Percentiles rank a stretch among this genome's conserved stretches.
phyloP scores from a whole-genome alignment of 1,284 basidiomycete genomes.

The Ustilago shanxiensis region DNA sequence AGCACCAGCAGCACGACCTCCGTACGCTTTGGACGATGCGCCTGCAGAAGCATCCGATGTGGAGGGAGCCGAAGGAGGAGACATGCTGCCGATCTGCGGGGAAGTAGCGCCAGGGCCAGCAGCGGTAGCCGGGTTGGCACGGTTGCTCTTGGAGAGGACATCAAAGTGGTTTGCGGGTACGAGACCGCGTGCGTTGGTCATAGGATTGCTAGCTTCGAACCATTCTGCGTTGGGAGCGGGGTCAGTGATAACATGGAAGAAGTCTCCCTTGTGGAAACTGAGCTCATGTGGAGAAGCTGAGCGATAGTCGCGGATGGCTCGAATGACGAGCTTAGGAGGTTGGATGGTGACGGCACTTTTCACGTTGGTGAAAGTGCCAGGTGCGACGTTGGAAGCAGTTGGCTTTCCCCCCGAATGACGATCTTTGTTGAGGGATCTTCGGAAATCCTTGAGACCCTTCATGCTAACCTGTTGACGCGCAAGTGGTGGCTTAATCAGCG shows the following conservation, averaged over 20 bases:
- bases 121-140: conserved; percentile 31
- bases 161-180: conserved; percentile 89
- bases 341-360: conserved; percentile 58
- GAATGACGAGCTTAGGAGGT: conserved; percentile 95
- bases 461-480: conserved; percentile 39
- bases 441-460: conserved; percentile 67
- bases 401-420: conserved; percentile 55
- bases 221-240: conserved; percentile 69
- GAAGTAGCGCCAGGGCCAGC: conserved; percentile 46
- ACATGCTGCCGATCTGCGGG: conserved; percentile 42
- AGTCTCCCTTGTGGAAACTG: conserved; percentile 92
- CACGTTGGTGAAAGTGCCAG: conserved; percentile 50
- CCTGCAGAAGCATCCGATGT: conserved; percentile 9
- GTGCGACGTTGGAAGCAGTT: conserved; percentile 17
- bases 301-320: conserved; percentile 80
- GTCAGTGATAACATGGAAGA: conserved; percentile 93
- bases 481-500: background rate
- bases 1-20: conserved; percentile 43
- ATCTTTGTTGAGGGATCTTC: conserved; percentile 65
- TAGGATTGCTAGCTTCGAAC: conserved; percentile 77
- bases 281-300: conserved; percentile 86
- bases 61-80: conserved; percentile 16
- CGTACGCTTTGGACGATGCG: conserved; percentile 34
- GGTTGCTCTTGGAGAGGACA: conserved; percentile 62
- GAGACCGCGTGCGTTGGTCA: conserved; percentile 88